A percentile compares a stretch with the other conserved stretches of the same genome.
Conservation (phyloP, 2,329 filamentous ascomycete genomes). For the Fusarium robinianum region DNA sequence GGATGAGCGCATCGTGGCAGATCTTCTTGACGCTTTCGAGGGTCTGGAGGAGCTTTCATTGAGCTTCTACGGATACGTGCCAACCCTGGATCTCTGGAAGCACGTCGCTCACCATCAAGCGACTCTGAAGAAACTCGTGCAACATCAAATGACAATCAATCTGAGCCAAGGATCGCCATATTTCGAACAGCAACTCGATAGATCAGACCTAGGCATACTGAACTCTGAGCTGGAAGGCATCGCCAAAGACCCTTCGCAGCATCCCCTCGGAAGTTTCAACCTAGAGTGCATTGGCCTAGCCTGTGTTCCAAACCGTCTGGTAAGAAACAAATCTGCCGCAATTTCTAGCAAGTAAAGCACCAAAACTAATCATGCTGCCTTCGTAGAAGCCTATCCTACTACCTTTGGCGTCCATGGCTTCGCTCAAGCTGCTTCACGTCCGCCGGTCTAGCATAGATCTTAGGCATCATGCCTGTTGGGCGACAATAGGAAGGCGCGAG, state of each 20-base stretch:
- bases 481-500: neutral
- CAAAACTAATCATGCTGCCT: neutral
- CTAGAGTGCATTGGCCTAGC: slow-evolving; percentile 11
- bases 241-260: neutral
- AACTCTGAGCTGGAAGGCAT: neutral
- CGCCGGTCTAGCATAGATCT: neutral
- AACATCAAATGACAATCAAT: slow-evolving; percentile 1
- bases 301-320: neutral
- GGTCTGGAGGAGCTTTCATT: neutral
- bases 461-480: neutral
- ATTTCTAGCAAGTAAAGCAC: neutral
- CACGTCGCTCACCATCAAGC: slow-evolving; percentile 1
- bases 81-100: neutral
- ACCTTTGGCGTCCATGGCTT: neutral
- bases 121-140: slow-evolving; percentile 5
- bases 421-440: slow-evolving; percentile 5
- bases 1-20: neutral
- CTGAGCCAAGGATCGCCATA: neutral
- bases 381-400: neutral
- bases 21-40: neutral
- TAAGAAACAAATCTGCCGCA: neutral
- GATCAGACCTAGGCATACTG: neutral
- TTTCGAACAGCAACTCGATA: neutral
- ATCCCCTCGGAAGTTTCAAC: neutral
- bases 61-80: neutral